These are phyloP conservation scores for Neurospora sp. DNA, from an alignment of 495 filamentous ascomycete species.

Conservation along the genomic window DNA sequence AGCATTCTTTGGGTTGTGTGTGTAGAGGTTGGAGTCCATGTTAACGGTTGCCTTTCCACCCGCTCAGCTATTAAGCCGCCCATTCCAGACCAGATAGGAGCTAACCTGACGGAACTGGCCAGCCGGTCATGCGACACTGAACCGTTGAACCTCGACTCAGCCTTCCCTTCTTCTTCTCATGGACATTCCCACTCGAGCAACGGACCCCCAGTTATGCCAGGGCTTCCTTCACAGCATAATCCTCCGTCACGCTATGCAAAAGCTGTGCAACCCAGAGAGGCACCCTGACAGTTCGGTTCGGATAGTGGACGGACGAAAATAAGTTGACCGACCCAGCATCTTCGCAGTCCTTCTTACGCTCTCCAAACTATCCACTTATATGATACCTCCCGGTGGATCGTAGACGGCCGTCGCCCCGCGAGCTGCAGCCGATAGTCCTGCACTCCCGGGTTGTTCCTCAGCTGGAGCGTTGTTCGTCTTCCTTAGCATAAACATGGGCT, in stretches of 20 bases:
- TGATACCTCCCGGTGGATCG: slow-evolving; percentile 47
- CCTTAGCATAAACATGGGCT: slow-evolving; percentile 98
- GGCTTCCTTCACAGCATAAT: background rate
- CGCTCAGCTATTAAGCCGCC: background rate
- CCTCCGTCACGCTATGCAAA: background rate
- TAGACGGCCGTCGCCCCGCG: slow-evolving; percentile 27
- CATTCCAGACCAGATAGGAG: background rate
- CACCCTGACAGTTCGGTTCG: background rate
- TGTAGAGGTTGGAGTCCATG: background rate
- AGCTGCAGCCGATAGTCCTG: slow-evolving; percentile 28
- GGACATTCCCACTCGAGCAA: background rate
- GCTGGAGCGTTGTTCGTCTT: slow-evolving; percentile 43
- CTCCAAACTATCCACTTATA: slow-evolving; percentile 20
- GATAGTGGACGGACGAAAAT: background rate
- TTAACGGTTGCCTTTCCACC: background rate
- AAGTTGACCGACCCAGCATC: background rate
- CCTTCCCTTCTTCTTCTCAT: background rate
- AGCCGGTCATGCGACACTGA: background rate
- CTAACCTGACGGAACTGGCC: background rate
- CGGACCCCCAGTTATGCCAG: background rate
- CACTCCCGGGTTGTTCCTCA: slow-evolving; percentile 34
- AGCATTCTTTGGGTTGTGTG: background rate
- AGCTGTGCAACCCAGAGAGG: background rate
- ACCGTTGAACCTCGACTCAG: background rate
- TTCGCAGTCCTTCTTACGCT: background rate